Evolutionary conservation across 805 yeast species (phyloP), one percentile per base, ranked within the genome.

Genomic region (Hanseniaspora valbyensis): DNA sequence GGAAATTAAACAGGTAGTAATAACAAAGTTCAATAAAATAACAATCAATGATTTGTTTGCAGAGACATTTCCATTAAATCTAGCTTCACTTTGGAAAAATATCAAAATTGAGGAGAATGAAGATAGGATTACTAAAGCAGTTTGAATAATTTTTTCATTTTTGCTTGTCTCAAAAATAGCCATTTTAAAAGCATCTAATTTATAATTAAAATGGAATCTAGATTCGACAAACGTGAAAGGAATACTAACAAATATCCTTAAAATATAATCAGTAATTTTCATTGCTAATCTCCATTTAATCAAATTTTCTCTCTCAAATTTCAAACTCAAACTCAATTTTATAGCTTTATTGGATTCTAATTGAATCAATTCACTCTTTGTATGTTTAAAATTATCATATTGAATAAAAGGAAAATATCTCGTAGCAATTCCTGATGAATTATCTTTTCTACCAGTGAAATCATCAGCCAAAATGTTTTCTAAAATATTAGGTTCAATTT

Each of bases 361-460:
- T 45, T 60, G 66, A 26, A 46, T 49, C 66, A 67, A 59, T 49
- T 70, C 69, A 18, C 60, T 56, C 25, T 58, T 58, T 34, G 67
- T 56, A 43, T 68, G 69, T 72, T 72, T 69, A 50, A 70, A 69
- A 42, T 62, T 63, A 55, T 70, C 68, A 50, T 66, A 59, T 46
- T 61, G 66, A 9, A 70, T 53, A 12, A 61, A 37, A 37, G 73
- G 72, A 56, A 60, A 68, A 55, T 68, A 69, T 53, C 61, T 65
- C 1, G 63, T 56, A 4, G 59, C 58, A n/a, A 56, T 38, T n/a
- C 65, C 66, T 24, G 65, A 58, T 40, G 51, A 21, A 48, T 62
- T 53, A 57, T 61, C 63, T 54, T 67, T 59, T 55, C 63, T 57
- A 45, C 63, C 50, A 12, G 53, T 39, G 14, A 50, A 50, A 34